These are phyloP conservation scores for Calvatia gigantea DNA, from an alignment of 768 basidiomycete species.

Conservation along the genomic window DNA sequence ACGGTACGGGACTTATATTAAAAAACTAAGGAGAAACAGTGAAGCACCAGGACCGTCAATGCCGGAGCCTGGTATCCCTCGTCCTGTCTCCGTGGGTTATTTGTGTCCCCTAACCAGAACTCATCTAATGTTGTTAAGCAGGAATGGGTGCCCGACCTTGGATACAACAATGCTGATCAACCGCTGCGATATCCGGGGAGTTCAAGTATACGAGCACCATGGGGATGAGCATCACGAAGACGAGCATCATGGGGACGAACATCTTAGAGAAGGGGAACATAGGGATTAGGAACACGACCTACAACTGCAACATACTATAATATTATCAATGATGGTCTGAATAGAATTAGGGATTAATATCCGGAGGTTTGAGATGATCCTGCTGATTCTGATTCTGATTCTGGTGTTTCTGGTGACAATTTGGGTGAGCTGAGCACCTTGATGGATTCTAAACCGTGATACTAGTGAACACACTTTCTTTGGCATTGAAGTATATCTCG, in stretches of 20 bases:
- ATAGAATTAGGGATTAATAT: neutral
- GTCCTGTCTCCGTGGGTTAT: constrained; percentile 26
- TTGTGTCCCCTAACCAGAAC: neutral
- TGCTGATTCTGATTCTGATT: neutral
- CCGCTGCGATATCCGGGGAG: neutral
- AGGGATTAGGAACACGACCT: neutral
- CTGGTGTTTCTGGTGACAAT: neutral
- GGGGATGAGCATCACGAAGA: neutral
- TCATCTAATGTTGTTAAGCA: neutral
- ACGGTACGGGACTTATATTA: constrained; percentile 69
- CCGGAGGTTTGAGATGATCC: neutral
- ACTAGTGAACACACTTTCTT: neutral
- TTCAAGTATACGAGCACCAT: neutral
- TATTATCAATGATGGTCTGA: neutral
- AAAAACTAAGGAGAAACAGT: constrained; percentile 47
- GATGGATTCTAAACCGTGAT: constrained; percentile 42
- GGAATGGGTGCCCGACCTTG: constrained; percentile 10
- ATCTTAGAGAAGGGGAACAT: neutral
- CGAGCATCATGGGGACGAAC: neutral
- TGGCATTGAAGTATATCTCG: too few species aligned
- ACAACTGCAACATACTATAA: neutral
- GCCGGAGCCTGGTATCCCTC: constrained; percentile 24
- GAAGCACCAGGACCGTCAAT: constrained; percentile 29
- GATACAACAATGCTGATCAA: neutral
- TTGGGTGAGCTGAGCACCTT: constrained; percentile 40